Evolutionary conservation across 768 basidiomycete genomes (phyloP).

Genomic region (Sporobolomyces pararoseus): DNA sequence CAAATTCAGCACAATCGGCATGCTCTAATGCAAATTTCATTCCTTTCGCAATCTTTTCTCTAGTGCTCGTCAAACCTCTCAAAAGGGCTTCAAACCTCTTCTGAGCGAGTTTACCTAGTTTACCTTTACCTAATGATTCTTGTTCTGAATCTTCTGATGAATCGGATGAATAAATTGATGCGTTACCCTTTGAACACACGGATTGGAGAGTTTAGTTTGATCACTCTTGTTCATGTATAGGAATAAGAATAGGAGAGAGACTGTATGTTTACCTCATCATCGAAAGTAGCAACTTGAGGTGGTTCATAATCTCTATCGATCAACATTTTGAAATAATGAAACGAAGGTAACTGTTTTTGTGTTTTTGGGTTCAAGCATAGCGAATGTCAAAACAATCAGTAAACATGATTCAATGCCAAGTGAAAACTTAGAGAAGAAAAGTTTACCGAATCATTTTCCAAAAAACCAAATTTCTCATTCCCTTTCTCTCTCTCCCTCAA

Average conservation of each 20-base stretch:
- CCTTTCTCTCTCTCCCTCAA: conserved; percentile 91
- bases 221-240: no score
- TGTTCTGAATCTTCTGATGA: conserved; percentile 90
- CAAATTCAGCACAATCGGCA: conserved; percentile 91
- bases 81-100: conserved; percentile 87
- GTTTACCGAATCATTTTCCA: conserved; percentile 55
- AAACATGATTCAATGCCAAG: no score
- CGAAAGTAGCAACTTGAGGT: conserved; percentile 46
- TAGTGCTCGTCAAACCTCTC: conserved; percentile 73
- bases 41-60: conserved; percentile 85
- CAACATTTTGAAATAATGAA: conserved; percentile 51
- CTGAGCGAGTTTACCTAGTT: conserved; percentile 72
- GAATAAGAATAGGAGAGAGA: background rate
- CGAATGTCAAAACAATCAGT: no score
- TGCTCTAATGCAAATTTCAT: conserved; percentile 98
- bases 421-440: no score
- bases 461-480: conserved; percentile 97
- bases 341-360: conserved; percentile 49
- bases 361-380: background rate
- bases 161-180: conserved; percentile 55
- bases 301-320: conserved; percentile 52
- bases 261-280: conserved; percentile 51
- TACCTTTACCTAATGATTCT: conserved; percentile 70
- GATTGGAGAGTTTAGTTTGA: no score
- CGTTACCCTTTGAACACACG: conserved; percentile 47